Base-by-base conservation (phyloP, 108 stramenopile genomes). In the Nitzschia putrida region DNA sequence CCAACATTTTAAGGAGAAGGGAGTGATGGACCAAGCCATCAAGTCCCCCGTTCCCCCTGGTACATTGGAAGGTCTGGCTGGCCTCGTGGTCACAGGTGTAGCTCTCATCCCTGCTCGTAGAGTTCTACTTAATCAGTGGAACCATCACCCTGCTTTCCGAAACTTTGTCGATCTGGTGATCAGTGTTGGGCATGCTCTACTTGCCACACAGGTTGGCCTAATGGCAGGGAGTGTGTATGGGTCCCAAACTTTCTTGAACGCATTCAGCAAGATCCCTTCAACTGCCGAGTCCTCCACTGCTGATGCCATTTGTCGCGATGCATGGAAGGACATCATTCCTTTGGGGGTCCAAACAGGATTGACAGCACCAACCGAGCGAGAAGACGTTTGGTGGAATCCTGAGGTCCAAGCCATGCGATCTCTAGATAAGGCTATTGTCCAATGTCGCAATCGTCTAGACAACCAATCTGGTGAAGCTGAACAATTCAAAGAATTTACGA, bases 101-200 rank as follows among this genome's bases (percentile, higher is more conserved):
- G 0, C 60, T 42, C 21, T 76, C 42, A 43, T 67, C 37, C 74
- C 74, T 18, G 45, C 66, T 1, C 74, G 74, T 29, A 25, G 74
- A 54, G 18, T 50, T 8, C 7, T 76, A 14, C 61, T 76, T 43
- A 26, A 11, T 10, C 53, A 44, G 8, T 34, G 56, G 25, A 39
- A 57, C 25, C 11, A 43, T 11, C 65, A 66, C 52, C 24, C 29
- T 13, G 26, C 65, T 23, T 76, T 76, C 47, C 67, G 44, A n/a
- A 53, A 61, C 25, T 69, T 76, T 61, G 68, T 76, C 20, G 74
- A 76, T 76, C 40, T 76, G 53, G 37, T 64, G 43, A 26, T 69
- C 21, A 76, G 66, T 14, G 66, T 67, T 13, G 60, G 40, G 5
- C 42, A 58, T 59, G 54, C 68, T n/a, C 29, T 76, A 43, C 54